These are phyloP conservation scores for Panicum hallii DNA, from an alignment of 202 grass and related monocot genomes.

Conservation along the genomic window DNA sequence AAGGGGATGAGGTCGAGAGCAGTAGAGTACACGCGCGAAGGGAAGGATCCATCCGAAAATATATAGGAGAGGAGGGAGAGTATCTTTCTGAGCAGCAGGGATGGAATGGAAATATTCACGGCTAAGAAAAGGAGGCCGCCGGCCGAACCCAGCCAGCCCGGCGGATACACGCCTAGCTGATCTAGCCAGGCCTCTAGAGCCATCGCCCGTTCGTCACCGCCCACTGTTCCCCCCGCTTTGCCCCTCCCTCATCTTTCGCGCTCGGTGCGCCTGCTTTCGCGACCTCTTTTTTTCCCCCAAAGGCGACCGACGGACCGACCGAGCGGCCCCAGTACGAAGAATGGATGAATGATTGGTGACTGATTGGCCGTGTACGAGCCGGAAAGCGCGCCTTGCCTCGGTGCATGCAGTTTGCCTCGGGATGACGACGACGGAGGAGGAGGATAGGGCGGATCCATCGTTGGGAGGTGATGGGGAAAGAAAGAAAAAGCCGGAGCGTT, in stretches of 20 bases:
- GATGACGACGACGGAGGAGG: background rate
- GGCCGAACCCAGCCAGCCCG: background rate
- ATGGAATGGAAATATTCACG: conserved; percentile 2
- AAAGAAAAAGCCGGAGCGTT: too few species aligned
- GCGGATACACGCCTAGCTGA: background rate
- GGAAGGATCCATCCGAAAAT: background rate
- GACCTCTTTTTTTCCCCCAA: background rate
- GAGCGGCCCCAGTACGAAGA: background rate
- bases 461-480: too few species aligned
- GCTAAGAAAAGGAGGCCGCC: conserved; percentile 30
- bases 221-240: conserved; percentile 23
- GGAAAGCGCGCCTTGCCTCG: conserved; percentile 11
- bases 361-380: background rate
- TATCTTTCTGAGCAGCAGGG: too few species aligned
- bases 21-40: background rate
- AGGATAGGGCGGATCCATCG: background rate
- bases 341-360: background rate
- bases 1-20: background rate
- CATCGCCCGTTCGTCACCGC: conserved; percentile 30
- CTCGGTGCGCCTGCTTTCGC: conserved; percentile 50
- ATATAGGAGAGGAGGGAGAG: too few species aligned
- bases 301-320: background rate
- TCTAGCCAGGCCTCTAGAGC: conserved; percentile 3
- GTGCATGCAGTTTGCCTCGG: background rate
- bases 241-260: background rate